Evolutionary conservation across 2,329 filamentous ascomycete genomes (phyloP).

Genomic region (Colletotrichum sp.): DNA sequence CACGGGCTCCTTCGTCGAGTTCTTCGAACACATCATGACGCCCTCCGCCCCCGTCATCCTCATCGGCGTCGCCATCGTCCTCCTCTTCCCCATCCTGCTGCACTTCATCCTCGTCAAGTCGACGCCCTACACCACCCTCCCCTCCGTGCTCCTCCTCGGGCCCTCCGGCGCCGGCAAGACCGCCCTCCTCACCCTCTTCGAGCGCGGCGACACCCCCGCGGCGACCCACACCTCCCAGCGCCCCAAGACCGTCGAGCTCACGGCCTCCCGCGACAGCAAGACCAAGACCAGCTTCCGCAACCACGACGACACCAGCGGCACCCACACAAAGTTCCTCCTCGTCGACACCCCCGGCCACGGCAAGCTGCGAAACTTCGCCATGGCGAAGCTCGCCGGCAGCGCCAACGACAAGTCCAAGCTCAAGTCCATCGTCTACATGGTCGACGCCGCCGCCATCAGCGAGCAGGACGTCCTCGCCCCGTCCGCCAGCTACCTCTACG

Average conservation of each 20-base stretch:
- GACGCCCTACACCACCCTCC: constrained; percentile 69
- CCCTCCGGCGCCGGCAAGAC: constrained; percentile 89
- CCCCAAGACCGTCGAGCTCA: constrained; percentile 58
- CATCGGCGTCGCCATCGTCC: constrained; percentile 72
- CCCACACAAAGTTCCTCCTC: constrained; percentile 74
- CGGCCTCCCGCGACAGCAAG: constrained; percentile 51
- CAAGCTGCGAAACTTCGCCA: constrained; percentile 80
- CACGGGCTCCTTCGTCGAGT: constrained; percentile 43
- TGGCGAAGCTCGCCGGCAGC: constrained; percentile 50
- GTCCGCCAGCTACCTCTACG: constrained; percentile 85
- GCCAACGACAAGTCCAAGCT: constrained; percentile 51
- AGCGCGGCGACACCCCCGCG: constrained; percentile 52
- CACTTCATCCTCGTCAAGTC: constrained; percentile 77
- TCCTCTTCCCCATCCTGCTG: constrained; percentile 77
- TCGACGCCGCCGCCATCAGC: constrained; percentile 79
- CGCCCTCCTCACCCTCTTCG: constrained; percentile 77
- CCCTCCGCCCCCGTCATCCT: constrained; percentile 68
- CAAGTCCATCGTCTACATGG: constrained; percentile 80
- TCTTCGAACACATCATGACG: constrained; percentile 60
- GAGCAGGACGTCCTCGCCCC: constrained; percentile 69
- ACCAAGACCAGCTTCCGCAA: constrained; percentile 49
- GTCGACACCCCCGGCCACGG: constrained; percentile 94
- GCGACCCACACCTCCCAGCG: constrained; percentile 63
- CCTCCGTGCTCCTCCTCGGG: constrained; percentile 81
- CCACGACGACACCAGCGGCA: constrained; percentile 41